Percentiles rank a stretch among this genome's conserved stretches.
Conservation (phyloP, 441 rosid genomes). For the Syzygium malaccense region DNA sequence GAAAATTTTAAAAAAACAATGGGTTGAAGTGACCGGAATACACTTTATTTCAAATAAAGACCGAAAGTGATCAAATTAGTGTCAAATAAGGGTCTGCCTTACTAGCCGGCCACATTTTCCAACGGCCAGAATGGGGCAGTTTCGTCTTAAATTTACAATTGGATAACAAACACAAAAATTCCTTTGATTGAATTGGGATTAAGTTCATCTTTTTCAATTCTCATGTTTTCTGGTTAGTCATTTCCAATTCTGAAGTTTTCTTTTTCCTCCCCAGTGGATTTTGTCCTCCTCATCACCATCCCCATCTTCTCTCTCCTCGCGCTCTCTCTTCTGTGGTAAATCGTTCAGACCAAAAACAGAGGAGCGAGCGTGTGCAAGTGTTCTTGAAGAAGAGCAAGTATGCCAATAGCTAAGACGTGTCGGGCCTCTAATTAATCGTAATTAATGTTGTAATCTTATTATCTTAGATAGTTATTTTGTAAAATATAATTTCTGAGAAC, state of each 20-base stretch:
- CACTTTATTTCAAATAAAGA: neutral
- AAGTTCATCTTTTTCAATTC: neutral
- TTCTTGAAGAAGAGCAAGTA: too few species aligned
- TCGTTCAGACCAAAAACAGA: too few species aligned
- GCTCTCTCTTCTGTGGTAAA: neutral
- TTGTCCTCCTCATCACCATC: neutral
- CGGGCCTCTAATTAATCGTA: too few species aligned
- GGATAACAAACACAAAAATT: neutral
- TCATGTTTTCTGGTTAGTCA: neutral
- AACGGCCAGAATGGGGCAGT: neutral
- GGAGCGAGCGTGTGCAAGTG: too few species aligned
- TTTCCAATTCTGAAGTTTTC: neutral
- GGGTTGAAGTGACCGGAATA: neutral
- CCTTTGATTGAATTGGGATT: rapidly evolving
- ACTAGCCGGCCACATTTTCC: rapidly evolving
- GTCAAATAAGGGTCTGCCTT: rapidly evolving
- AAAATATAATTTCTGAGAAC: neutral
- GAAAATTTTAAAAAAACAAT: neutral
- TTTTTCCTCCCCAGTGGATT: neutral
- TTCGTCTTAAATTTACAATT: neutral
- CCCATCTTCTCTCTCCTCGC: neutral
- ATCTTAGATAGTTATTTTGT: neutral
- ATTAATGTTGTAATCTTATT: too few species aligned
- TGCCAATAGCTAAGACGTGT: too few species aligned
- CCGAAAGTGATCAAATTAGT: rapidly evolving